Percentiles rank a stretch among this genome's conserved stretches.
phyloP scores from a whole-genome alignment of 225 moss, liverwort and hornwort species.

The Neckera pumila region DNA sequence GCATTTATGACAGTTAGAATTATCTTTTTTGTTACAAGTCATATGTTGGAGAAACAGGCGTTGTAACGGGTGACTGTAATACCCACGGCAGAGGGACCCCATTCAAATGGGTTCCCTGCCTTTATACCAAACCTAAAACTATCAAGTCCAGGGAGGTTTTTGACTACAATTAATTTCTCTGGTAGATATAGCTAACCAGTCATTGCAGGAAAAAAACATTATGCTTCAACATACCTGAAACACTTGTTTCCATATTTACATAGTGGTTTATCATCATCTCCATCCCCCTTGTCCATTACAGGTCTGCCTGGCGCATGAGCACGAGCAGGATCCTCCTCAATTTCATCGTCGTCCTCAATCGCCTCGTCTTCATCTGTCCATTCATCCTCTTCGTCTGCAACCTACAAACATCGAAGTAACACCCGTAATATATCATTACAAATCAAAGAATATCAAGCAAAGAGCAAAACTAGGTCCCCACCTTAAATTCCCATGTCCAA shows the following conservation, averaged over 20 bases:
- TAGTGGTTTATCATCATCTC: constrained; percentile 2
- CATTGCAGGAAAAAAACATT: background rate
- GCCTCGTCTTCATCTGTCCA: constrained; percentile 32
- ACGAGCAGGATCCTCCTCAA: background rate
- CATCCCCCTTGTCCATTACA: background rate
- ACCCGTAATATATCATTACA: background rate
- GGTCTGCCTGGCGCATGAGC: background rate
- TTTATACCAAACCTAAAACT: background rate
- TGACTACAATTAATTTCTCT: background rate
- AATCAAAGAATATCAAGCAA: background rate
- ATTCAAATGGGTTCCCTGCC: background rate
- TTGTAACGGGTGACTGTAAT: background rate
- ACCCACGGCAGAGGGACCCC: background rate
- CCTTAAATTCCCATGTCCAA: background rate
- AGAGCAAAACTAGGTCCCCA: background rate
- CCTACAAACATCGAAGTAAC: constrained; percentile 7
- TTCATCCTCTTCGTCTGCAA: constrained; percentile 35
- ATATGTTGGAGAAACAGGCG: background rate
- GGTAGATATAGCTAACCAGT: background rate
- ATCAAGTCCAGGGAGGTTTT: background rate
- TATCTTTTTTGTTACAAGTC: background rate
- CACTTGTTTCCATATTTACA: constrained; percentile 40
- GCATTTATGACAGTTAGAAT: background rate
- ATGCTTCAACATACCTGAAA: constrained; percentile 15
- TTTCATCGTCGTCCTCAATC: constrained; percentile 4